phyloP scores from a whole-genome alignment of 441 rosid species.

The Adansonia rubrostipa region DNA sequence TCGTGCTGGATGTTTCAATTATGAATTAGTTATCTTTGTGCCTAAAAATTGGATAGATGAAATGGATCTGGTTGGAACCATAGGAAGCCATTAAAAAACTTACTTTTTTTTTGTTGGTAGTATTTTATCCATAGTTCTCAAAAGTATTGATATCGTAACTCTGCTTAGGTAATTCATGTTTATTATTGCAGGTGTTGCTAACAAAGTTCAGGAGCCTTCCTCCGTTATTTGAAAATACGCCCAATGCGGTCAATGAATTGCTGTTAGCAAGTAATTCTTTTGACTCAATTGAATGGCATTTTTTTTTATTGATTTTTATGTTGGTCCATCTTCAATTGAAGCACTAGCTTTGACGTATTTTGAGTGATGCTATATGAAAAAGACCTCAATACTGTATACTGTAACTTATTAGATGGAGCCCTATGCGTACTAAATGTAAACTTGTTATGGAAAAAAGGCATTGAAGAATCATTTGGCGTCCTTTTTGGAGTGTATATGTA shows the following conservation, averaged over 20 bases:
- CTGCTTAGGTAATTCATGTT: constrained; percentile 12
- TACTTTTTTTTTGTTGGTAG: background rate
- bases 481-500: background rate
- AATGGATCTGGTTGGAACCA: background rate
- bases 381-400: background rate
- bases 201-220: constrained; percentile 82
- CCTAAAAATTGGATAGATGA: background rate
- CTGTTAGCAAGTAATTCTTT: constrained; percentile 67
- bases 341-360: background rate
- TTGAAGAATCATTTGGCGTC: background rate
- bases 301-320: background rate
- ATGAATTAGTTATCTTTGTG: background rate
- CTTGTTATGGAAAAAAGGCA: background rate
- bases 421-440: background rate
- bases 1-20: constrained; percentile 10
- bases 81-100: background rate
- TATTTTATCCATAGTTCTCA: background rate
- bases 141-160: constrained; percentile 4
- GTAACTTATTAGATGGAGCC: constrained; percentile 8
- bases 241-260: constrained; percentile 66
- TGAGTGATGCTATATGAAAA: background rate
- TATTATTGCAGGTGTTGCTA: constrained; percentile 61
- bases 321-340: background rate
- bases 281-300: background rate
- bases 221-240: constrained; percentile 78